Base-by-base conservation (phyloP, 805 yeast species). In the Isabelozyma gotoi region DNA sequence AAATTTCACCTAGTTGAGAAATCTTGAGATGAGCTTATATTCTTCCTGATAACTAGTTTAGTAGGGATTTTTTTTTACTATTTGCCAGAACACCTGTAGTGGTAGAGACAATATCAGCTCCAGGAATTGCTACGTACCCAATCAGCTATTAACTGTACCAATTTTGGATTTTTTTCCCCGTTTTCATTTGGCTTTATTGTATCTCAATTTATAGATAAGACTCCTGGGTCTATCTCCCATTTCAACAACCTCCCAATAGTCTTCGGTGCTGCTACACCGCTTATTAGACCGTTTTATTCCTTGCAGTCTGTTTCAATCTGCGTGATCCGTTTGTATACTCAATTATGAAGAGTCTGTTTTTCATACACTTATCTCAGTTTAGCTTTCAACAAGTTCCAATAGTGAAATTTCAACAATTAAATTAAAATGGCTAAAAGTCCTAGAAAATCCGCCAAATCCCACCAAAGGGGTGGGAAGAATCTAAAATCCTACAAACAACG, bases 391-490 rank as follows among this genome's bases (percentile, higher is more conserved):
- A 24, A 24, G 7, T 10, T 10, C 29, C 29, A 24, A 24, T 24
- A 24, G 29, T 24, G 8, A 14, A 7, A 32, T 32, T 15, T 32
- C 34, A 32, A 32, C 15, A 32, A 32, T 32, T n/a, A 32, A 12
- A 14, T 5, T 32, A 14, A 32, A 32, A 20, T 65, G 70, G 67
- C 67, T 29, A 65, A 64, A 46, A 59, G 65, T 44, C 66, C 68
- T 33, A 59, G 66, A 51, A 62, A 59, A 44, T 42, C 37, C 15
- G 34, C 17, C 15, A 32, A 32, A 7, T 14, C 34, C 15, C 34
- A 32, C 17, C 34, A 32, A 12, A 11, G 34, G 17, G 71, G 69
- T 1, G 74, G 75, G 14, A 70, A 70, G 52, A 60, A 60, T 34
- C 44, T 67, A 37, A 59, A 57, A 34, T 48, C 55, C 17, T 59